phyloP scores from a whole-genome alignment of 2,329 filamentous ascomycete species.

The Pseudonectria foliicola region DNA sequence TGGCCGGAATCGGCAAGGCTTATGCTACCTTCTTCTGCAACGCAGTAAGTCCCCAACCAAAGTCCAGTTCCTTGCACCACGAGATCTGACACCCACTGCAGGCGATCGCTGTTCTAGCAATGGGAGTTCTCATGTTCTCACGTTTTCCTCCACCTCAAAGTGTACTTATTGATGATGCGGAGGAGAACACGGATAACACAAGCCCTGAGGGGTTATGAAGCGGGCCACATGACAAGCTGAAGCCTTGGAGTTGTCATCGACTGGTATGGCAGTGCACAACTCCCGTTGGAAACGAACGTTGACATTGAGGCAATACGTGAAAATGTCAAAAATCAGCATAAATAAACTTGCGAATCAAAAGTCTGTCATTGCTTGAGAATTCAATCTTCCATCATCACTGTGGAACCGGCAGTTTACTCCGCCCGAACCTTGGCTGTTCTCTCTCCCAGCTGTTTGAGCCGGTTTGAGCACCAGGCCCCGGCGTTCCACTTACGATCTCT shows the following conservation, averaged over 20 bases:
- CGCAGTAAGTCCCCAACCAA: constrained; percentile 45
- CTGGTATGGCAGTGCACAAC: constrained; percentile 53
- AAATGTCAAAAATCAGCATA: no score
- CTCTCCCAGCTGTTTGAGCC: constrained; percentile 34
- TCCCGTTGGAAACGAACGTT: constrained; percentile 1
- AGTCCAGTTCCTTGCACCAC: accelerated
- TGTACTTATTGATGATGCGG: constrained; percentile 23
- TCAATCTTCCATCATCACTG: constrained; percentile 18
- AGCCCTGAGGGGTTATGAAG: no score
- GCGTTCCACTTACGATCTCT: constrained; percentile 37
- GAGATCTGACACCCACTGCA: constrained; percentile 18
- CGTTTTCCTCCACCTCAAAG: constrained; percentile 36
- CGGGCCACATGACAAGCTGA: no score
- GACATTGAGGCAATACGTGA: constrained; percentile 39
- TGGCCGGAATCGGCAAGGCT: constrained; percentile 52
- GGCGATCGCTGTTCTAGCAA: constrained; percentile 43
- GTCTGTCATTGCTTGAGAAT: no score
- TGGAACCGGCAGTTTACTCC: constrained; percentile 32
- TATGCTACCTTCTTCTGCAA: constrained; percentile 63
- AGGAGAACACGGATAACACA: constrained; percentile 2
- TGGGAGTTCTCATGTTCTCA: constrained; percentile 34
- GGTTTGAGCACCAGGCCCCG: constrained; percentile 30
- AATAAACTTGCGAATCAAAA: no score
- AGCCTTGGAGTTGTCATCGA: no score
- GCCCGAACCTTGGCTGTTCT: constrained; percentile 41